Evolutionary conservation across 371 early-diverging fungal genomes (phyloP).

Genomic region (Rhizomucor pusillus): DNA sequence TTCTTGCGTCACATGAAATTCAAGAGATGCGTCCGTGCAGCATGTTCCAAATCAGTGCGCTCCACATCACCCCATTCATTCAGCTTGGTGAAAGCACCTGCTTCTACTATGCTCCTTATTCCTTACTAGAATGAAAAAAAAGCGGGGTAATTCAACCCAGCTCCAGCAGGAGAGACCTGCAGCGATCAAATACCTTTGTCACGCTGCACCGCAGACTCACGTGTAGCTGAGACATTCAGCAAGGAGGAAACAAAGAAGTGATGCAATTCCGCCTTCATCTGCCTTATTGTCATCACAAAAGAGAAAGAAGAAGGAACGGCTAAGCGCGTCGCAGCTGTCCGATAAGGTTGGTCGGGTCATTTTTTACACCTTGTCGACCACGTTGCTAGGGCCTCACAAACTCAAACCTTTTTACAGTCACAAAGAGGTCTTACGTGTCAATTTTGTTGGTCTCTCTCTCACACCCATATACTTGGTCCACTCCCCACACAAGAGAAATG

Average conservation of each 20-base stretch:
- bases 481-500: constrained; percentile 6
- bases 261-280: neutral
- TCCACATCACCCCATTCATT: no score
- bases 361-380: neutral
- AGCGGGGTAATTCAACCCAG: no score
- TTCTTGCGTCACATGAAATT: constrained; percentile 15
- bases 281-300: neutral
- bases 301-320: no score
- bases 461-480: no score
- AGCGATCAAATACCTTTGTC: no score
- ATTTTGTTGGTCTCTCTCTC: neutral
- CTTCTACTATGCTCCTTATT: no score
- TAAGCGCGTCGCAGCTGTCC: neutral
- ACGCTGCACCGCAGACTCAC: no score
- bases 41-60: neutral
- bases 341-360: neutral
- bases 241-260: no score
- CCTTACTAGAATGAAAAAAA: no score
- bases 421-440: neutral
- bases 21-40: constrained; percentile 9
- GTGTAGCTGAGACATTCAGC: no score
- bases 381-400: neutral
- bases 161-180: no score
- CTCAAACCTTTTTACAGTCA: neutral
- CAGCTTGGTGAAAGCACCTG: no score